Evolutionary conservation across 306 rosid genomes (phyloP), one percentile per base, ranked within the genome.

Genomic region (Pueraria montana): DNA sequence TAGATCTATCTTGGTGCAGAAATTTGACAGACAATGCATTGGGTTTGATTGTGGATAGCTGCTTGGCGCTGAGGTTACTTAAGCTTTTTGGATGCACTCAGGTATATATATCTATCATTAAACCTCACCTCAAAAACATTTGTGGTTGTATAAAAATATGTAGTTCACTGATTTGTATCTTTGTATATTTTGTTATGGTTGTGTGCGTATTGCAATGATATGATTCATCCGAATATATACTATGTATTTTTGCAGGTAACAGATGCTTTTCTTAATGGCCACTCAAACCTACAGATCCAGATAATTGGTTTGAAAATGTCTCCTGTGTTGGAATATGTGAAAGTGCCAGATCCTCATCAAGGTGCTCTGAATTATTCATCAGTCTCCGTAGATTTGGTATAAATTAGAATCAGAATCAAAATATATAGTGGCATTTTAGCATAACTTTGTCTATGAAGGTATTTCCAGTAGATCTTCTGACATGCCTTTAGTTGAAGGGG

Each of bases 1-100:
- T 96, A 67, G 98, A 96, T 88, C 80, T 96, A 68, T 94, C 99
- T 38, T 96, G 94, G 96, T 94, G 99, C 89, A 87, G 97, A 58
- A 86, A 85, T 70, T 80, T 96, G 87, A 88, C 92, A 27, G 96
- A 94, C 77, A 89, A 88, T 64, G 95, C 97, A 0, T 55, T 96
- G 80, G 97, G 98, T 83, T 83, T 90, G 69, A 90, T 96, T 71
- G 98, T 91, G 72, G 99, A 96, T 74, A 86, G 91, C 70, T 96
- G 99, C 89, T 81, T 17, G 52, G 87, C 97, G 0, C 80, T 96
- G 85, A 87, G 84, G 82, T 62, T 86, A 56, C 96, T 94, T 30
- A 92, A 88, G 76, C 86, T 92, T 79, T 91, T 92, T 68, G 99
- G 99, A 78, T 96, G 97, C 89, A 86, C 91, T 45, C 98, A 94